These are phyloP conservation scores for Sclerotinia spermophila DNA, from an alignment of 2,329 filamentous ascomycete species.

Conservation along the genomic window DNA sequence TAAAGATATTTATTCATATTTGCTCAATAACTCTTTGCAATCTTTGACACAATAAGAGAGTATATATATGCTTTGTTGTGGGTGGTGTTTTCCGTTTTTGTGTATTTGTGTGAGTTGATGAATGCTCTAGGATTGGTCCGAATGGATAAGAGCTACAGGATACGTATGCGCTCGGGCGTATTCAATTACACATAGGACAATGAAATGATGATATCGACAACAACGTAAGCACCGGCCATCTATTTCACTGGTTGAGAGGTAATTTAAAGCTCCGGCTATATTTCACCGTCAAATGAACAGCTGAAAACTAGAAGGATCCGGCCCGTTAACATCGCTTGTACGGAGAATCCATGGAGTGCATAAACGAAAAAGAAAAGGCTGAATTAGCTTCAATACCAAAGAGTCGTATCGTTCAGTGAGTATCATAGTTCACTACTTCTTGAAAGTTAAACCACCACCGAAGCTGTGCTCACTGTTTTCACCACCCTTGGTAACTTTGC, in stretches of 20 bases:
- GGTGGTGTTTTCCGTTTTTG: not conserved
- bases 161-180: not conserved
- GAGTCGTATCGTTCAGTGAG: not conserved
- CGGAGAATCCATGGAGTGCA: not conserved
- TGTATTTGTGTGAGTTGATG: no score
- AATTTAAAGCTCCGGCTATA: not conserved
- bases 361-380: not conserved
- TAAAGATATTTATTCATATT: not conserved
- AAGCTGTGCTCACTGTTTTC: slow-evolving; percentile 48
- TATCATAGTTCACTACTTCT: slow-evolving; percentile 29
- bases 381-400: not conserved
- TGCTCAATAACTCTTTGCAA: not conserved
- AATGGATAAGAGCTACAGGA: not conserved
- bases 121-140: not conserved
- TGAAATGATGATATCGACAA: not conserved
- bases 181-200: not conserved
- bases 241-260: not conserved
- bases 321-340: no score
- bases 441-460: slow-evolving; percentile 50
- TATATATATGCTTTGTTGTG: not conserved
- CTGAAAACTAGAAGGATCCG: no score
- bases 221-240: no score
- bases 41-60: not conserved
- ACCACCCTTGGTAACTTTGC: slow-evolving; percentile 44
- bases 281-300: no score